Evolutionary conservation across 2,329 filamentous ascomycete genomes (phyloP).

Genomic region (Neofusicoccum sp.): DNA sequence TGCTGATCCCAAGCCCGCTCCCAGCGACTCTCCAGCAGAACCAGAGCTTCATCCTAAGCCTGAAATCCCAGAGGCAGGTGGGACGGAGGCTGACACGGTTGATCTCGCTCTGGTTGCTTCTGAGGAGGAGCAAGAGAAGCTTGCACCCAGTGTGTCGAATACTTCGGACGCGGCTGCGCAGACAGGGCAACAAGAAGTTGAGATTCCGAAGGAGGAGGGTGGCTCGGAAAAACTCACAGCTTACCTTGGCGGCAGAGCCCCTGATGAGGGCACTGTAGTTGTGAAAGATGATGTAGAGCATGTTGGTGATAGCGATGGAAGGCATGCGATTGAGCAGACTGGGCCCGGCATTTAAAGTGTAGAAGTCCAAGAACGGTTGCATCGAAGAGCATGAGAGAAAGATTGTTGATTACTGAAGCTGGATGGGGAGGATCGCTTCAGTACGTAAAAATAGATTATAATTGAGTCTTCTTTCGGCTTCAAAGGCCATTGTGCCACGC

Average conservation of each 20-base stretch:
- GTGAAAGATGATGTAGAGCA: constrained; percentile 27
- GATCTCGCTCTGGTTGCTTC: background rate
- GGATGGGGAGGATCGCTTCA: background rate
- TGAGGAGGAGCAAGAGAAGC: background rate
- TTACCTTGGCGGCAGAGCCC: constrained; percentile 29
- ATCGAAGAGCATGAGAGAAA: background rate
- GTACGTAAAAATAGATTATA: background rate
- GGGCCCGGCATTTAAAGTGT: background rate
- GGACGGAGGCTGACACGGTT: background rate
- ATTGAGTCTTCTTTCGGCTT: background rate
- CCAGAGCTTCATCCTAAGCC: background rate
- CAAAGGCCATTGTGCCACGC: too few relatives aligned
- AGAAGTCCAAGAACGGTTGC: background rate
- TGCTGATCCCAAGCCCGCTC: constrained; percentile 9
- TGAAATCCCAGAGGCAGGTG: background rate
- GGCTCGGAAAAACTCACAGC: constrained; percentile 29
- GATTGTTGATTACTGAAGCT: background rate
- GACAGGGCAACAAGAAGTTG: constrained; percentile 27
- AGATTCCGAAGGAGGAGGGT: constrained; percentile 24
- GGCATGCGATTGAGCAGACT: constrained; percentile 4
- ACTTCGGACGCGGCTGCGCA: constrained; percentile 23
- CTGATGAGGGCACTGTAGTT: constrained; percentile 32
- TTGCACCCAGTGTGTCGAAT: background rate
- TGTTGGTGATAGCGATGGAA: background rate
- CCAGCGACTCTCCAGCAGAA: background rate